Evolutionary conservation across 2,329 filamentous ascomycete genomes (phyloP).

Genomic region (Talaromyces sp.): DNA sequence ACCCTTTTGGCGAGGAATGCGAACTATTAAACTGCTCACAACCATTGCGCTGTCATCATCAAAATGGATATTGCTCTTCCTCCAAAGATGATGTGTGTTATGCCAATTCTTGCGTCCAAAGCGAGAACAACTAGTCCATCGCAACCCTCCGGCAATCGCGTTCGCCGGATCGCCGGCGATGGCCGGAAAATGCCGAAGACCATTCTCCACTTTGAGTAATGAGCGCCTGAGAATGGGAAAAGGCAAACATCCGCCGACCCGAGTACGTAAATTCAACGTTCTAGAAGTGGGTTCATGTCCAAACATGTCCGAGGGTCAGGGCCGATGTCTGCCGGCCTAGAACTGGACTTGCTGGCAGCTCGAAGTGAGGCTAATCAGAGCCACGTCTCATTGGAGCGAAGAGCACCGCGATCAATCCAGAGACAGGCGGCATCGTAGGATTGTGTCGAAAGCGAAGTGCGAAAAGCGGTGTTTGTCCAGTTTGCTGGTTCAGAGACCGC

Average conservation of each 20-base stretch:
- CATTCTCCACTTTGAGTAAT: not conserved
- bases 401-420: not conserved
- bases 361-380: not conserved
- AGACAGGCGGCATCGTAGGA: not conserved
- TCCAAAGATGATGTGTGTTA: not conserved
- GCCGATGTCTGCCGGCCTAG: not conserved
- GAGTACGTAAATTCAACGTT: not conserved
- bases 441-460: not conserved
- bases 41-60: not conserved
- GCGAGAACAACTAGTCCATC: not conserved
- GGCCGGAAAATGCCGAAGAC: not conserved
- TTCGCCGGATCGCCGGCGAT: not conserved
- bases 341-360: not conserved
- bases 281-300: not conserved
- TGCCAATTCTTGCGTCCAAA: not conserved
- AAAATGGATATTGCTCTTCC: not conserved
- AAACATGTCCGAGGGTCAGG: not conserved
- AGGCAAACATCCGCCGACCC: not conserved
- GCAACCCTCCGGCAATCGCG: not conserved
- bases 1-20: not conserved
- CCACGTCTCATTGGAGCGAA: not conserved
- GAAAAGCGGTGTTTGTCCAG: not conserved
- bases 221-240: not conserved
- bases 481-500: not conserved
- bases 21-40: not conserved